Evolutionary conservation across 2,329 filamentous ascomycete genomes (phyloP).

Genomic region (Dryadomyces sulphureus): DNA sequence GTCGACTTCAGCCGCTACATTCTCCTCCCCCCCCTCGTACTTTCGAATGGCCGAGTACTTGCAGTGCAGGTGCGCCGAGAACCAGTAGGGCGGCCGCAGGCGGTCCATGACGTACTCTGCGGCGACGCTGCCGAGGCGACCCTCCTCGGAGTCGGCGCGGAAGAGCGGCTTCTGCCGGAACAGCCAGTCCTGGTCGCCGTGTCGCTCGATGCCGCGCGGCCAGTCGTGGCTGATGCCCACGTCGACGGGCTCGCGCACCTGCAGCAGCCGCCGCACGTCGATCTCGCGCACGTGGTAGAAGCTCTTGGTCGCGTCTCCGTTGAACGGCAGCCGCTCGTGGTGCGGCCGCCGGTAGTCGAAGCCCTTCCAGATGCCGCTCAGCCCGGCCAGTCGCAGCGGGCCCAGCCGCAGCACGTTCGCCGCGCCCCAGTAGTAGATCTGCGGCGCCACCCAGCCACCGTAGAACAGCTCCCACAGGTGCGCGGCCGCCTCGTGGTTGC

Average conservation of each 20-base stretch:
- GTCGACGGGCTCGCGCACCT: slow-evolving; percentile 76
- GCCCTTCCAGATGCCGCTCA: slow-evolving; percentile 92
- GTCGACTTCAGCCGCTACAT: slow-evolving; percentile 21
- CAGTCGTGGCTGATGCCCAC: slow-evolving; percentile 91
- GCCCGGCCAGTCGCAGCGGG: slow-evolving; percentile 70
- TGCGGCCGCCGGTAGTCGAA: slow-evolving; percentile 77
- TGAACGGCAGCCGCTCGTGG: slow-evolving; percentile 76
- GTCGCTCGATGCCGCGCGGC: slow-evolving; percentile 70
- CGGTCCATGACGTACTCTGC: slow-evolving; percentile 69
- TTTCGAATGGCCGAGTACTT: slow-evolving; percentile 61
- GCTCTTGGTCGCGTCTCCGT: slow-evolving; percentile 55
- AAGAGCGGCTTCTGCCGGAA: slow-evolving; percentile 66
- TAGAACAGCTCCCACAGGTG: slow-evolving; percentile 89
- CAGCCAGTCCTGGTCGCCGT: slow-evolving; percentile 53
- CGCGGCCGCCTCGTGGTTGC: slow-evolving; percentile 89
- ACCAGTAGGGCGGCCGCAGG: slow-evolving; percentile 76
- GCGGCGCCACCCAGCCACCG: slow-evolving; percentile 90
- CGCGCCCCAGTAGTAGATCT: slow-evolving; percentile 93
- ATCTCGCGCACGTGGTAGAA: slow-evolving; percentile 86
- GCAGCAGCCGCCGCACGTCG: slow-evolving; percentile 78
- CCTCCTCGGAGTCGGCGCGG: slow-evolving; percentile 57
- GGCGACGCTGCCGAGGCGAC: slow-evolving; percentile 64
- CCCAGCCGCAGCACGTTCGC: slow-evolving; percentile 79
- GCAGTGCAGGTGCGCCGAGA: slow-evolving; percentile 83
- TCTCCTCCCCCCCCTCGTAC: slow-evolving; percentile 22